A percentile compares a stretch with the other conserved stretches of the same genome.
These are phyloP conservation scores for Coemansia sp. DNA, from an alignment of 192 early-diverging fungal species.

Conservation along the genomic window DNA sequence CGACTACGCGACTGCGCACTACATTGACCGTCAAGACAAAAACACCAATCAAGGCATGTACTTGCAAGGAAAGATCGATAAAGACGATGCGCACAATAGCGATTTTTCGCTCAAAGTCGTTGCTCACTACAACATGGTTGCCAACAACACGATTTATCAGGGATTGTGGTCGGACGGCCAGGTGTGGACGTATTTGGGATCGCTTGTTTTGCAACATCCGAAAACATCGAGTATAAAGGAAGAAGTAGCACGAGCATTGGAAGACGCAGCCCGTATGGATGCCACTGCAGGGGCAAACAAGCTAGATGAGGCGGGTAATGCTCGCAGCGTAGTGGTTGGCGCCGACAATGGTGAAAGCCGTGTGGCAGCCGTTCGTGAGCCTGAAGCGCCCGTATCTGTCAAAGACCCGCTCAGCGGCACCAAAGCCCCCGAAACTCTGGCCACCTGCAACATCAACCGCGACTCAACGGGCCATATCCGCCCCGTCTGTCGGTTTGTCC, in stretches of 20 bases:
- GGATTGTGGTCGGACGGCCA: constrained; percentile 54
- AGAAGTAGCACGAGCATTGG: constrained; percentile 35
- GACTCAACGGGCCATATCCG: constrained; percentile 30
- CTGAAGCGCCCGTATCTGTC: constrained; percentile 2
- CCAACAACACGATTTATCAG: constrained; percentile 55
- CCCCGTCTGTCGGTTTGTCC: constrained; percentile 45
- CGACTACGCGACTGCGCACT: constrained; percentile 44
- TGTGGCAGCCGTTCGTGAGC: background rate
- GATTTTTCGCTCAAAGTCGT: constrained; percentile 45
- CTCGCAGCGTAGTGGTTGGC: background rate
- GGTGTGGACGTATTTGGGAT: constrained; percentile 51
- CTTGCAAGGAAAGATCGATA: constrained; percentile 36
- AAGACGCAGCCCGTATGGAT: constrained; percentile 27
- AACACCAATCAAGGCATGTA: constrained; percentile 31
- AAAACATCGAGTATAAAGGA: constrained; percentile 45
- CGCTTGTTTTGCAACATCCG: constrained; percentile 48
- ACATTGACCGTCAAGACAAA: constrained; percentile 14
- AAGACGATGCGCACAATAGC: constrained; percentile 12
- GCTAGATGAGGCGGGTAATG: background rate
- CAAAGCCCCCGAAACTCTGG: constrained; percentile 43
- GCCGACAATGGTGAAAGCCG: background rate
- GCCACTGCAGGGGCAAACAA: background rate
- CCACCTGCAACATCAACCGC: constrained; percentile 46
- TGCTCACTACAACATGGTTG: constrained; percentile 53
- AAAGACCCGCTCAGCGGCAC: constrained; percentile 29